These are phyloP conservation scores for Amanita rimosa DNA, from an alignment of 768 basidiomycete genomes.

Conservation along the genomic window DNA sequence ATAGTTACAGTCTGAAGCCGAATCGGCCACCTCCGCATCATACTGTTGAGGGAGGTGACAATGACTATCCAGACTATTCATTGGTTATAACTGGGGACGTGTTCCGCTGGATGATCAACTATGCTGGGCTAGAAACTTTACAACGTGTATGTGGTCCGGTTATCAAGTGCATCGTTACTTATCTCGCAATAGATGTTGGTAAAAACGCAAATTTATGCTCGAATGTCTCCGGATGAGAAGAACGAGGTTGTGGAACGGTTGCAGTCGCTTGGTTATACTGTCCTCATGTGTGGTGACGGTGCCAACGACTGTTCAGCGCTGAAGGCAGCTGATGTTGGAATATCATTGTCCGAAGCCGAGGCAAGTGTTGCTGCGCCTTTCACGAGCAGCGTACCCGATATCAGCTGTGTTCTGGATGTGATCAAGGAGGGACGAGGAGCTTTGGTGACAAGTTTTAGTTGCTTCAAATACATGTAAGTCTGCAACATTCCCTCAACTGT, in stretches of 20 bases:
- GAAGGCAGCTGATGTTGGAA: slow-evolving; percentile 96
- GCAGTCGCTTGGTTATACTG: slow-evolving; percentile 88
- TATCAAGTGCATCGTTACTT: not conserved
- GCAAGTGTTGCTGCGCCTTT: slow-evolving; percentile 98
- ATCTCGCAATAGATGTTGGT: slow-evolving; percentile 72
- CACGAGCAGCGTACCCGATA: slow-evolving; percentile 88
- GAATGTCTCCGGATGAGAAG: slow-evolving; percentile 99
- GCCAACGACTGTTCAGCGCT: slow-evolving; percentile 98
- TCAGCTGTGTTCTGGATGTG: slow-evolving; percentile 91
- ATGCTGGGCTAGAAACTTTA: slow-evolving; percentile 86
- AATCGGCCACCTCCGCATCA: slow-evolving; percentile 58
- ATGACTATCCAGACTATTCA: slow-evolving; percentile 78
- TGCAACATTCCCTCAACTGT: slow-evolving; percentile 6
- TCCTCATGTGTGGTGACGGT: slow-evolving; percentile 97
- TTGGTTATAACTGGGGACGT: slow-evolving; percentile 91
- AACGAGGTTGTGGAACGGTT: slow-evolving; percentile 95
- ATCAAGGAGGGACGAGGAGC: slow-evolving; percentile 96
- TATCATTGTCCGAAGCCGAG: slow-evolving; percentile 95
- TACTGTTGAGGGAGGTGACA: slow-evolving; percentile 58
- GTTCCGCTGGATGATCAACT: slow-evolving; percentile 97
- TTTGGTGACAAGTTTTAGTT: slow-evolving; percentile 95
- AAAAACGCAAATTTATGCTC: slow-evolving; percentile 90
- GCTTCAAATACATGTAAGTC: slow-evolving; percentile 99
- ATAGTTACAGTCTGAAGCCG: slow-evolving; percentile 82
- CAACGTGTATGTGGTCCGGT: slow-evolving; percentile 58